A percentile compares a stretch with the other conserved stretches of the same genome.
phyloP scores from a whole-genome alignment of 139 green algal species.

The Nannochloris sp. region DNA sequence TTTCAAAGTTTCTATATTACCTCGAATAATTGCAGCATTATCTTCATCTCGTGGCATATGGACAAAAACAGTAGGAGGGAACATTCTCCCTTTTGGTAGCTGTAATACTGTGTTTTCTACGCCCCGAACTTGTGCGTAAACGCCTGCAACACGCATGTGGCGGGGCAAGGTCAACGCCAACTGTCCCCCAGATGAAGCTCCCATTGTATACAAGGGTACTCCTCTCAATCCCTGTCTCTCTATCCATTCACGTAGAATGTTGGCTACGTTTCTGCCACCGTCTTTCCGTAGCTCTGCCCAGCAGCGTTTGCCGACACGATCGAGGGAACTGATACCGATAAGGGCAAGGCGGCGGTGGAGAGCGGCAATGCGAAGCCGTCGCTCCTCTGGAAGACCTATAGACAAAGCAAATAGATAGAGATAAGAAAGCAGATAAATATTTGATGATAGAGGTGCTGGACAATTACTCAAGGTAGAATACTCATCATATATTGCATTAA shows the following conservation, averaged over 20 bases:
- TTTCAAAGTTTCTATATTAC: slow-evolving; percentile 12
- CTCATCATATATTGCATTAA: background rate
- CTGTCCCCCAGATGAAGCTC: slow-evolving; percentile 45
- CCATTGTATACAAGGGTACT: slow-evolving; percentile 49
- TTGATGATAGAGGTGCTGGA: too few relatives aligned
- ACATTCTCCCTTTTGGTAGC: slow-evolving; percentile 8
- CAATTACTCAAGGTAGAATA: too few relatives aligned
- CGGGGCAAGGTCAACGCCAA: slow-evolving; percentile 44
- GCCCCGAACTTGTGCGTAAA: slow-evolving; percentile 43
- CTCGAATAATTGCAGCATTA: slow-evolving; percentile 18
- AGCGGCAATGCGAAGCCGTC: slow-evolving; percentile 28
- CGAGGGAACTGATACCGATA: slow-evolving; percentile 37
- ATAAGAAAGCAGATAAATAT: background rate
- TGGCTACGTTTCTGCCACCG: slow-evolving; percentile 21
- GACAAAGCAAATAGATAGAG: background rate
- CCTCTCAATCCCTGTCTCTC: slow-evolving; percentile 23
- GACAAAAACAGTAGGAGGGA: slow-evolving; percentile 49
- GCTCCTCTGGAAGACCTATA: slow-evolving; percentile 53
- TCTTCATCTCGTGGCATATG: slow-evolving; percentile 53
- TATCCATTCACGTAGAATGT: slow-evolving; percentile 1
- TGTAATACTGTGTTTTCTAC: slow-evolving; percentile 11
- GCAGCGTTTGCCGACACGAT: slow-evolving; percentile 31
- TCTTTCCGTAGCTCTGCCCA: slow-evolving; percentile 27
- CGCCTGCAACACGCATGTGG: slow-evolving; percentile 9
- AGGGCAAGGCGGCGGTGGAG: slow-evolving; percentile 29